Base-by-base conservation (phyloP, 2,329 filamentous ascomycete genomes). In the Chrysoporthe cubensis region DNA sequence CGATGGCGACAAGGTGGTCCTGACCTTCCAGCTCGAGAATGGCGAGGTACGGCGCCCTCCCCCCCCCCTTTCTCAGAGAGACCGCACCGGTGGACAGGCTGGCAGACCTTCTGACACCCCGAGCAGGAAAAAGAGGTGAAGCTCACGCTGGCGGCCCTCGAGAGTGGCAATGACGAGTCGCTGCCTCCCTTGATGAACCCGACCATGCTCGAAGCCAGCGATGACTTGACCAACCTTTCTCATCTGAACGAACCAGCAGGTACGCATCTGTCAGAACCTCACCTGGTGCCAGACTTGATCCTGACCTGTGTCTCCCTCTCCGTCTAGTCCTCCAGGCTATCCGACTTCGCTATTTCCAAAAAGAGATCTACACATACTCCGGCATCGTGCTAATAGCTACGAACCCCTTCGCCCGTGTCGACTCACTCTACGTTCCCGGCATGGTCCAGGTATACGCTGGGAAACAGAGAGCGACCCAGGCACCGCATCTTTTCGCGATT, bases 391-490 rank as follows among this genome's bases (percentile, higher is more conserved):
- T 99, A 74, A 99, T 99, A 83, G 96, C 96, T 71, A 97, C 96
- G 71, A 99, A 99, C 82, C 96, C 96, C 32, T 99, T 99, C 76
- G 96, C 96, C 65, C 88, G 96, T 72, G 94, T 99, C 73, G 96
- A 99, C 79, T 99, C 96, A 54, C 89, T 99, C 76, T 99, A 99
- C 80, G 96, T 99, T 13, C 94, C 95, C 21, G 96, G 96, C 72
- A 99, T 99, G 95, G 94, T 99, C n/a, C 96, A 99, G 80, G 94
- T 98, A 50, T 99, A 99, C 81, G 94, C 96, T 66, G 96, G 96
- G 76, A 98, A 95, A 81, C 94, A 97, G 80, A 88, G 96, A 80
- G 94, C 94, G 69, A 97, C 96, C 68, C 96, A 98, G 81, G 96
- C 96, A 68, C 96, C 96, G 65, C 96, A 99, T 88, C 82, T 99